These are phyloP conservation scores for Warburgia ugandensis DNA, from an alignment of 164 flowering plant species.

Conservation along the genomic window DNA sequence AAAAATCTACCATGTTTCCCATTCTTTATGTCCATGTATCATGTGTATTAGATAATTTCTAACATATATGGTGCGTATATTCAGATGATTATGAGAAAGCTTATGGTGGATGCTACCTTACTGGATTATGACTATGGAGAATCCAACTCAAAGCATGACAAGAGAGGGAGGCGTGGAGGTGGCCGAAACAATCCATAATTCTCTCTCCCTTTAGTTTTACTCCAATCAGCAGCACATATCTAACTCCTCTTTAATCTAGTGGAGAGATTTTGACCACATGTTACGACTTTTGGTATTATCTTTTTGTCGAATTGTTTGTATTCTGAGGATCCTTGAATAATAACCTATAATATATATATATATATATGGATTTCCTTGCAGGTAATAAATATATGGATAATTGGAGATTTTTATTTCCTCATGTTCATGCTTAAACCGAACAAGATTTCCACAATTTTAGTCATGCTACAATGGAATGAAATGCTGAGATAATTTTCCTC, in stretches of 20 bases:
- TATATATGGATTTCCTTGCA: not conserved
- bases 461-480: too few species aligned
- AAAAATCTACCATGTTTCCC: too few species aligned
- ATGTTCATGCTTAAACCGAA: too few species aligned
- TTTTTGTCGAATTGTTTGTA: too few species aligned
- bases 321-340: too few species aligned
- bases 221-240: too few species aligned
- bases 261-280: not conserved
- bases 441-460: too few species aligned
- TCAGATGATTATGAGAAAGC: conserved; percentile 17
- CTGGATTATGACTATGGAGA: conserved; percentile 24
- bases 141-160: conserved; percentile 18
- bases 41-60: too few species aligned
- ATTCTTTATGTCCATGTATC: not conserved
- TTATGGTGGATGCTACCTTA: conserved; percentile 3
- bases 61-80: not conserved
- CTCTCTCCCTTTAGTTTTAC: too few species aligned
- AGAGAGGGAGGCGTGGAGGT: conserved; percentile 13
- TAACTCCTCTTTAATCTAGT: not conserved
- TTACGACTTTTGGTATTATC: not conserved
- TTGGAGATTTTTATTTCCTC: too few species aligned
- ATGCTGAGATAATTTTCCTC: too few species aligned
- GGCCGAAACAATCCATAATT: conserved; percentile 6
- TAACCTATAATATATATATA: conserved; percentile 1
- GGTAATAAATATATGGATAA: too few species aligned